Conservation (phyloP, 306 rosid genomes). For the Pterocarpus santalinus region DNA sequence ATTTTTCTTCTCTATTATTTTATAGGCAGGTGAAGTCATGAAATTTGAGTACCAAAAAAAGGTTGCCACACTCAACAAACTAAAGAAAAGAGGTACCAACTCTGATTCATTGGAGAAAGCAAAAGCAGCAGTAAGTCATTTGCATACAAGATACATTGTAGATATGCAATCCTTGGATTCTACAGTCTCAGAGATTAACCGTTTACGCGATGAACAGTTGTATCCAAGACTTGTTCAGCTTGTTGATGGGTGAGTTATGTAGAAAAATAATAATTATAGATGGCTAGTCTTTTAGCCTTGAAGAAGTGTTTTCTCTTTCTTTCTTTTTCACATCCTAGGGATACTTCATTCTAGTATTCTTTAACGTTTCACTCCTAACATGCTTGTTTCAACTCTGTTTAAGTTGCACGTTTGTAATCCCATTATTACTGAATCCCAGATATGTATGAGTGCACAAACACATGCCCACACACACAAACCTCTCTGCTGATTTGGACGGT, state of each 20-base stretch:
- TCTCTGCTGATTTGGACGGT: constrained; percentile 30
- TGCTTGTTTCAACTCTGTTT: constrained; percentile 14
- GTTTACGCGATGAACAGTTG: constrained; percentile 84
- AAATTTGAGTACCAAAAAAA: constrained; percentile 89
- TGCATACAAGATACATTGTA: constrained; percentile 96
- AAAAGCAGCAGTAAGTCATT: constrained; percentile 90
- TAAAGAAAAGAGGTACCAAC: constrained; percentile 72
- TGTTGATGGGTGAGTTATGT: constrained; percentile 78
- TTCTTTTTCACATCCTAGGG: constrained; percentile 1
- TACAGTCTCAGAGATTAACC: constrained; percentile 90
- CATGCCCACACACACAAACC: constrained; percentile 21
- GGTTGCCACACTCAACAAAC: constrained; percentile 75
- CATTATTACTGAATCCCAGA: neutral
- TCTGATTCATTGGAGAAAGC: constrained; percentile 88
- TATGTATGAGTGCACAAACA: neutral
- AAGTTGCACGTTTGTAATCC: constrained; percentile 17
- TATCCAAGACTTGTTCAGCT: constrained; percentile 90
- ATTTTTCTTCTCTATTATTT: constrained; percentile 47
- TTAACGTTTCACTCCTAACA: constrained; percentile 30
- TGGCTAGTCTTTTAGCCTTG: constrained; percentile 24
- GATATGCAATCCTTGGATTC: constrained; percentile 99
- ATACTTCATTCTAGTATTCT: constrained; percentile 10
- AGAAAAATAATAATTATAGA: constrained; percentile 24
- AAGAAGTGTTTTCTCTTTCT: neutral
- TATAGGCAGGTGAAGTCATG: constrained; percentile 95